A percentile compares a stretch with the other conserved stretches of the same genome.
Evolutionary conservation across 495 filamentous ascomycete species (phyloP).

Genomic region (Emericellopsis terricola): DNA sequence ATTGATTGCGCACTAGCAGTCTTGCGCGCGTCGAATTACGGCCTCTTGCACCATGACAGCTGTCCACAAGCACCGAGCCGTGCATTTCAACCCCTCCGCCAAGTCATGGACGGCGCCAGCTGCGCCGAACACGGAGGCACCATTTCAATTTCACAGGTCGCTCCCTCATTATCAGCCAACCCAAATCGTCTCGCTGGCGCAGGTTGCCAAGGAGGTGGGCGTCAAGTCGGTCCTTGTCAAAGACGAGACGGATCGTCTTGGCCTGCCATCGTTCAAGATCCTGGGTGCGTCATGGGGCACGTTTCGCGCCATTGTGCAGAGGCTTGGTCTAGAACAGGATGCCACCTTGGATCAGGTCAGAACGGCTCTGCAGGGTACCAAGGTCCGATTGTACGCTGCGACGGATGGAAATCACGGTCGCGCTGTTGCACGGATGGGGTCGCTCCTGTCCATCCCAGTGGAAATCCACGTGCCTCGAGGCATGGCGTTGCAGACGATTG

Average conservation of each 20-base stretch:
- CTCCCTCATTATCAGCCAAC: conserved; percentile 33
- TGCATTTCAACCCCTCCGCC: conserved; percentile 2
- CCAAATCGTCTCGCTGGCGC: conserved; percentile 29
- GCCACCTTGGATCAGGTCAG: conserved; percentile 9
- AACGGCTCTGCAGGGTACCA: conserved; percentile 13
- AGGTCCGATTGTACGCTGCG: conserved; percentile 14
- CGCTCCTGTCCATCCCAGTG: conserved; percentile 28
- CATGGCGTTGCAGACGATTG: conserved; percentile 32
- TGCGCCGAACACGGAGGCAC: neutral
- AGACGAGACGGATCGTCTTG: conserved; percentile 37
- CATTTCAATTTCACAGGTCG: conserved; percentile 31
- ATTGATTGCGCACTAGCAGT: no score
- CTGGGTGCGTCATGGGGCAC: conserved; percentile 60
- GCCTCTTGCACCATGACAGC: no score
- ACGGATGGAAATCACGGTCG: conserved; percentile 61
- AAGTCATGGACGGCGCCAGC: conserved; percentile 2
- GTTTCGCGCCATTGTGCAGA: conserved; percentile 31
- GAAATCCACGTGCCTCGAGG: conserved; percentile 36
- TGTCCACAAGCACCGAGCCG: no score
- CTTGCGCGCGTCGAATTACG: no score
- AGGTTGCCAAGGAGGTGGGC: conserved; percentile 35
- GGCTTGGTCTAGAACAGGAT: conserved; percentile 17
- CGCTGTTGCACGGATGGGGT: conserved; percentile 46
- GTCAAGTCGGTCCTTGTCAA: conserved; percentile 37
- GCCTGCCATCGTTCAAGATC: conserved; percentile 60